Evolutionary conservation across 768 basidiomycete species (phyloP).

Genomic region (Clitopilus passeckerianus): DNA sequence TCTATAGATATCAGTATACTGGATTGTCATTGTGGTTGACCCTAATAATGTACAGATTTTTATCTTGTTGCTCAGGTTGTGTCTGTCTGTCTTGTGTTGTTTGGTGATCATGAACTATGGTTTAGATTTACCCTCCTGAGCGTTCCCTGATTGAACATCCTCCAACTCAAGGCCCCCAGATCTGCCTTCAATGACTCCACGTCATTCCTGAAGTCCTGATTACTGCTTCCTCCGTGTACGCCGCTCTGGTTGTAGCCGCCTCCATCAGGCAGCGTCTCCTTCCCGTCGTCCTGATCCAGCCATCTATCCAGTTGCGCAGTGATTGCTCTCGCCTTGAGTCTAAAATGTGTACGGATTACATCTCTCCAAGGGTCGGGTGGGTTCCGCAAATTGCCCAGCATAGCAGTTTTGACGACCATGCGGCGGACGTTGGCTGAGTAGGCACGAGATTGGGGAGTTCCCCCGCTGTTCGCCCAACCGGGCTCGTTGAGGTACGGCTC

Average conservation of each 20-base stretch:
- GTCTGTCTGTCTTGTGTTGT: neutral
- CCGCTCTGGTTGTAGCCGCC: conserved; percentile 27
- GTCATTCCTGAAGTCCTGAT: conserved; percentile 59
- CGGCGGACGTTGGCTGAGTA: conserved; percentile 91
- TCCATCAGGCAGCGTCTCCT: conserved; percentile 49
- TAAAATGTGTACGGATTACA: conserved; percentile 87
- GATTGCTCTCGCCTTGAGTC: conserved; percentile 73
- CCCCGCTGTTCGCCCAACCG: conserved; percentile 72
- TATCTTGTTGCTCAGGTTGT: neutral
- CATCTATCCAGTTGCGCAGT: conserved; percentile 73
- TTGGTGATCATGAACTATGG: neutral
- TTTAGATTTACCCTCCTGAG: neutral
- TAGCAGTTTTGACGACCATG: conserved; percentile 89
- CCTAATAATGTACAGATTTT: neutral
- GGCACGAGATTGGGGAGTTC: conserved; percentile 69
- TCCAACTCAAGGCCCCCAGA: conserved; percentile 32
- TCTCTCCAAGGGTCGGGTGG: conserved; percentile 85
- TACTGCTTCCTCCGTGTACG: conserved; percentile 28
- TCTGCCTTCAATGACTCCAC: conserved; percentile 65
- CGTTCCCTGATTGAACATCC: no score
- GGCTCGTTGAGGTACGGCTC: conserved; percentile 94
- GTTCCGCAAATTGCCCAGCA: conserved; percentile 78
- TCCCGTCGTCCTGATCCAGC: conserved; percentile 73
- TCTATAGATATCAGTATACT: neutral
- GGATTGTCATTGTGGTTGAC: neutral